Percentiles rank a stretch among this genome's conserved stretches.
These are phyloP conservation scores for Apiospora phragmitis DNA, from an alignment of 2,329 filamentous ascomycete genomes.

Conservation along the genomic window DNA sequence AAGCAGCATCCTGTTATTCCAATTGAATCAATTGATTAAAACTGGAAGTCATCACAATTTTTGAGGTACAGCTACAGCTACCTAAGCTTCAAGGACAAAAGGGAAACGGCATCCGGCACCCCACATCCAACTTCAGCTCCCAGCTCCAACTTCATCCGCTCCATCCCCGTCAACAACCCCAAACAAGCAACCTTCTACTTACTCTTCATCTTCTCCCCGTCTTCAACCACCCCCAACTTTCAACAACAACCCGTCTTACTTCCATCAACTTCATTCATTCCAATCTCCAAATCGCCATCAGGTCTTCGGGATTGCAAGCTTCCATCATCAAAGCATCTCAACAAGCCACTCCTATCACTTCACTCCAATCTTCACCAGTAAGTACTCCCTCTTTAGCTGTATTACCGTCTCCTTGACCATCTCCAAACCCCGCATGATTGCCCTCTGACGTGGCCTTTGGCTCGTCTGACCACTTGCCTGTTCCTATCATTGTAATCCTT, in stretches of 20 bases:
- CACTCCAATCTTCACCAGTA: constrained; percentile 10
- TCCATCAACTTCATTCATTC: not conserved
- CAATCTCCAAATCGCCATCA: not conserved
- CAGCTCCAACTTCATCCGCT: not conserved
- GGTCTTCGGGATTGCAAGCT: not conserved
- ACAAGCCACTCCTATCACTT: not conserved
- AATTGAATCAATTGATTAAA: not conserved
- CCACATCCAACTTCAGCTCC: not conserved
- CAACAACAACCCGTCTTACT: not conserved
- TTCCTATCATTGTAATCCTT: too few relatives aligned
- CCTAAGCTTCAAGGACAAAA: not conserved
- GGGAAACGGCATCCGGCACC: constrained; percentile 4
- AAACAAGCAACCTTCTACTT: not conserved
- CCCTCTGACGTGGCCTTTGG: not conserved
- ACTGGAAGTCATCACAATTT: not conserved
- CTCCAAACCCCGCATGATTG: constrained; percentile 9
- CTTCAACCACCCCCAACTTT: not conserved
- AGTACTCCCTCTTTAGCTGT: not conserved
- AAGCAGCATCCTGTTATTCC: not conserved
- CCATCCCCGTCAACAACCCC: constrained; percentile 8
- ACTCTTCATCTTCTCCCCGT: not conserved
- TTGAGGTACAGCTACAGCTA: not conserved
- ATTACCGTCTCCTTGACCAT: not conserved
- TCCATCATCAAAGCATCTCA: not conserved
- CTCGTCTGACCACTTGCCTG: not conserved